These are phyloP conservation scores for Aureobasidium lini DNA, from an alignment of 2,329 filamentous ascomycete species.

Conservation along the genomic window DNA sequence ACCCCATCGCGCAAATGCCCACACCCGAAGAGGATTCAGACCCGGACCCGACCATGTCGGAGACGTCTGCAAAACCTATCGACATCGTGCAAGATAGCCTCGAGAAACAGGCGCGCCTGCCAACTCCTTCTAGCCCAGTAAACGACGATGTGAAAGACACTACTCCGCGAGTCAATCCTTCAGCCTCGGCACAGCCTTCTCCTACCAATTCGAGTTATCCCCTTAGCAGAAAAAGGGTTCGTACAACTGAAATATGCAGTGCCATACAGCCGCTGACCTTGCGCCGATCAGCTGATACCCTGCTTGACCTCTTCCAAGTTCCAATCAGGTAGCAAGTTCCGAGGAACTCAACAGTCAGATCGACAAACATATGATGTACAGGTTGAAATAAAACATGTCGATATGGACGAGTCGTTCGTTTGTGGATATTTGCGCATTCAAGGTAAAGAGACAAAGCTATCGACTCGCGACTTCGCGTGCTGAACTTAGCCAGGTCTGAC, in stretches of 20 bases:
- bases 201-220: slow-evolving; percentile 22
- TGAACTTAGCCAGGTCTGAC: slow-evolving; percentile 61
- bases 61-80: slow-evolving; percentile 30
- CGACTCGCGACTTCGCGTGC: neutral
- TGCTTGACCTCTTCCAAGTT: slow-evolving; percentile 80
- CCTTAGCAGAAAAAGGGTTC: slow-evolving; percentile 21
- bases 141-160: slow-evolving; percentile 24
- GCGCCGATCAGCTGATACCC: slow-evolving; percentile 55
- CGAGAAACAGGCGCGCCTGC: slow-evolving; percentile 19
- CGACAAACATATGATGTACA: slow-evolving; percentile 90
- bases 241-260: neutral
- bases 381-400: slow-evolving; percentile 93
- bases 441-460: slow-evolving; percentile 47
- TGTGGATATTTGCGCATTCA: slow-evolving; percentile 94
- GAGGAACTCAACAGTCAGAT: slow-evolving; percentile 87
- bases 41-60: slow-evolving; percentile 12
- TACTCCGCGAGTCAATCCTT: slow-evolving; percentile 23
- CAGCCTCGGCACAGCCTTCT: slow-evolving; percentile 21
- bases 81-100: slow-evolving; percentile 33
- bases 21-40: slow-evolving; percentile 17
- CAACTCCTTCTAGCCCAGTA: slow-evolving; percentile 20
- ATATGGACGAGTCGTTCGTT: slow-evolving; percentile 86
- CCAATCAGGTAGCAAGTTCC: slow-evolving; percentile 78
- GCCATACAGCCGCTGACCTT: slow-evolving; percentile 9
- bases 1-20: slow-evolving; percentile 22